A percentile compares a stretch with the other conserved stretches of the same genome.
Conservation (phyloP, 305 asterid species). For the Withania somnifera region DNA sequence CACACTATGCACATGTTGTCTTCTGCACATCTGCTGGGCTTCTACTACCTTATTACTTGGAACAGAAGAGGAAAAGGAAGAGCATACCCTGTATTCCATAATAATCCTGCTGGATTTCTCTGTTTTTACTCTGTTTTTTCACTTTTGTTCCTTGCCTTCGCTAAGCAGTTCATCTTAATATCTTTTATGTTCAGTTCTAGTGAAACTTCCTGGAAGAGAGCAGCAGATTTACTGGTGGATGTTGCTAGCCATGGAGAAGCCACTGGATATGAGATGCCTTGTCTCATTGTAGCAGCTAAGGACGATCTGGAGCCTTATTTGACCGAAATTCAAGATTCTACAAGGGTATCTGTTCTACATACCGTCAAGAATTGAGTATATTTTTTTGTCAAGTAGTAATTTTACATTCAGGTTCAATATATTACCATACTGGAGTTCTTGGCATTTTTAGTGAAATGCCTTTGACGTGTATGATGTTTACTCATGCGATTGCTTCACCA, state of each 20-base stretch:
- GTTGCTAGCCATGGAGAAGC: constrained; percentile 95
- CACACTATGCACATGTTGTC: not conserved
- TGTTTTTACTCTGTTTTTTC: not conserved
- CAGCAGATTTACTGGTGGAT: constrained; percentile 83
- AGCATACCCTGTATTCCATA: not conserved
- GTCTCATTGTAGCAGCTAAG: constrained; percentile 94
- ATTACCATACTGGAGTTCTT: not conserved
- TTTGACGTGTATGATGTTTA: not conserved
- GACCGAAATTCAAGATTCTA: constrained; percentile 92
- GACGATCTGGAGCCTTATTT: constrained; percentile 76
- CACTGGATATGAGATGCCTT: constrained; percentile 85
- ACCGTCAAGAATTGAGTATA: not conserved
- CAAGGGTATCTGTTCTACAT: constrained; percentile 51
- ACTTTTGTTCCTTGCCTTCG: constrained; percentile 7
- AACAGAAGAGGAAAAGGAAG: not conserved
- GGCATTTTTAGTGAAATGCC: not conserved
- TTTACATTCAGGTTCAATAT: not conserved
- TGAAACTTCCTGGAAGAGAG: constrained; percentile 74
- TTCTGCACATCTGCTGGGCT: not conserved
- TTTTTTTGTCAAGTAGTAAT: not conserved
- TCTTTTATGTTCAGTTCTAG: constrained; percentile 36
- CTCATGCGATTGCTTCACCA: not conserved
- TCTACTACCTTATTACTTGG: not conserved
- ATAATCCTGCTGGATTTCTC: not conserved
- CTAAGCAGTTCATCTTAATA: not conserved